Evolutionary conservation across 805 yeast species (phyloP), one percentile per base, ranked within the genome.

Genomic region (Gaillardinia entomophila): DNA sequence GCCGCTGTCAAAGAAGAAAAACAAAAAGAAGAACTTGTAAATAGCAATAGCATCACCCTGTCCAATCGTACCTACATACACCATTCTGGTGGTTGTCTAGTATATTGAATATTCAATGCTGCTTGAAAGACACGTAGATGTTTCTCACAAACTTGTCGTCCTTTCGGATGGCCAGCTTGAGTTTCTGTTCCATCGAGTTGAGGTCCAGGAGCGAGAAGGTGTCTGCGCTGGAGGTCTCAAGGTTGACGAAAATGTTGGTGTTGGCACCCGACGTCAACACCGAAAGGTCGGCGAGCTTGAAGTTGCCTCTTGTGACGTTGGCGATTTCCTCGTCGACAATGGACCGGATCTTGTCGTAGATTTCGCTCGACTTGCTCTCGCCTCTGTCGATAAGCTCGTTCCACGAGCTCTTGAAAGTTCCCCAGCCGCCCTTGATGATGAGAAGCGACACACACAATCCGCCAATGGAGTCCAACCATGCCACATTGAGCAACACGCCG

Each of bases 401-500:
- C 47, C 81, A 70, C 0, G 97, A 77, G 17, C 71, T 69, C 37
- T 69, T 65, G 45, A 83, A 76, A 17, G 95, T 89, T 3, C 74
- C 72, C 55, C 76, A 71, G 23, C 97, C 97, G 6, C 96, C 96
- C 43, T 73, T 78, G 41, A 89, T 75, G 35, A 92, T 82, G 46
- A 92, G 64, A 2, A 71, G 69, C 0, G 97, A 87, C 6, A 92
- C 97, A 4, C 86, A 52, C 19, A 89, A 55, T 0, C 97, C 98
- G 40, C 97, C 98, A 35, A 87, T 72, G 2, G 97, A 84, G 55
- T 92, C 98, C 34, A 92, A 62, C 79, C 96, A 87, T 27, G 78
- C 79, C 25, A 86, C 73, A 41, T 79, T 74, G 40, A 88, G 73
- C 38, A 86, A 66, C 44, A 83, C 80, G 22, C 96, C 95, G 2